A percentile compares a stretch with the other conserved stretches of the same genome.
phyloP scores from a whole-genome alignment of 148 eudicot species.

The Vaccinium myrtillus region DNA sequence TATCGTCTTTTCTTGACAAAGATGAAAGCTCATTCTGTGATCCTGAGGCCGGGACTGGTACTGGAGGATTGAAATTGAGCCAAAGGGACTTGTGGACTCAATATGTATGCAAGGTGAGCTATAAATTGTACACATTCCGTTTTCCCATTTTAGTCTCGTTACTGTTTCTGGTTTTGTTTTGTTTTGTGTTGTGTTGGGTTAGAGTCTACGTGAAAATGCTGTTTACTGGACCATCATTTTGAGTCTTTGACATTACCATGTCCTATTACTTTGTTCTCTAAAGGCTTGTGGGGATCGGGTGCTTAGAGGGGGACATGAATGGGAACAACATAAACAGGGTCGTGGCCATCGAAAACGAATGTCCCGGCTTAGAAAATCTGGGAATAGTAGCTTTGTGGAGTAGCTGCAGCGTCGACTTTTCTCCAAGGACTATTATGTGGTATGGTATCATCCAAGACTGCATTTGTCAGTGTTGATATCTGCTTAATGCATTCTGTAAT shows the following conservation, averaged over 20 bases:
- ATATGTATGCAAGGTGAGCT: slow-evolving; percentile 67
- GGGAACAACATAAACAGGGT: slow-evolving; percentile 91
- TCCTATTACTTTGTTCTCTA: slow-evolving; percentile 3
- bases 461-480: background rate
- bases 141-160: background rate
- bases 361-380: slow-evolving; percentile 49
- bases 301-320: slow-evolving; percentile 82
- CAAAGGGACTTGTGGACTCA: slow-evolving; percentile 84
- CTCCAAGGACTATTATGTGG: background rate
- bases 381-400: slow-evolving; percentile 20
- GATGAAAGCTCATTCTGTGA: slow-evolving; percentile 21
- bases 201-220: background rate
- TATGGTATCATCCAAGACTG: background rate
- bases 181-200: background rate
- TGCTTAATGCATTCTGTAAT: background rate
- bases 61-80: slow-evolving; percentile 28
- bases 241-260: background rate
- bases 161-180: background rate
- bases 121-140: background rate
- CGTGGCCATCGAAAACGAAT: slow-evolving; percentile 74
- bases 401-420: slow-evolving; percentile 12
- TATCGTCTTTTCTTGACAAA: slow-evolving; percentile 47
- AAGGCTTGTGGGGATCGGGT: slow-evolving; percentile 83
- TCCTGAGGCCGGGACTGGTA: slow-evolving; percentile 20
- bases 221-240: background rate